Percentiles rank a stretch among this genome's conserved stretches.
Conservation (phyloP, 306 rosid species). For the Mucuna pruriens region DNA sequence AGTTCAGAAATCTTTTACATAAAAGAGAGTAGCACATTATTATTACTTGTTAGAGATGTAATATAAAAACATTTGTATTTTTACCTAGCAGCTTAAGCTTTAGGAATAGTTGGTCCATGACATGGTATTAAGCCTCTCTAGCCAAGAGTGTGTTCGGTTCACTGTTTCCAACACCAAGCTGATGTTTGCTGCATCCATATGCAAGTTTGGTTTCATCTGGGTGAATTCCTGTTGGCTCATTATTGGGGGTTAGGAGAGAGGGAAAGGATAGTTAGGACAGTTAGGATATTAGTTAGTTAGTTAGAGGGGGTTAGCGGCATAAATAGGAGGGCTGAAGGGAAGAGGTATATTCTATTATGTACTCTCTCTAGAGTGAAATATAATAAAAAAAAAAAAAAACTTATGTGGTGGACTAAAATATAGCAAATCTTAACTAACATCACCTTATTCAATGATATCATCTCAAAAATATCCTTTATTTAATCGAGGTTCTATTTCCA, state of each 20-base stretch:
- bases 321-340: not conserved
- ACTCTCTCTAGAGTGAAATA: too few species aligned
- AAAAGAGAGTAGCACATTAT: not conserved
- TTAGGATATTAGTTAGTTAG: not conserved
- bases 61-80: not conserved
- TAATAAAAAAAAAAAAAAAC: too few species aligned
- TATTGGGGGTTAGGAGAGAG: not conserved
- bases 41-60: not conserved
- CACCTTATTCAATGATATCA: too few species aligned
- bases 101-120: not conserved
- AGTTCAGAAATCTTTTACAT: conserved; percentile 1
- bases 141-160: not conserved
- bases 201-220: not conserved
- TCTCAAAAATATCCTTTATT: too few species aligned
- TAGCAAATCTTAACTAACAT: too few species aligned
- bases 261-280: not conserved
- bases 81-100: not conserved
- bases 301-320: not conserved
- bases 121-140: not conserved
- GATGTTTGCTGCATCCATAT: not conserved
- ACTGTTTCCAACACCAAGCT: not conserved
- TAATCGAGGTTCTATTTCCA: too few species aligned
- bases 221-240: not conserved
- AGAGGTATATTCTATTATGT: not conserved
- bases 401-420: too few species aligned